These are phyloP conservation scores for Lolium rigidum DNA, from an alignment of 176 grass and related monocot species.

Conservation along the genomic window DNA sequence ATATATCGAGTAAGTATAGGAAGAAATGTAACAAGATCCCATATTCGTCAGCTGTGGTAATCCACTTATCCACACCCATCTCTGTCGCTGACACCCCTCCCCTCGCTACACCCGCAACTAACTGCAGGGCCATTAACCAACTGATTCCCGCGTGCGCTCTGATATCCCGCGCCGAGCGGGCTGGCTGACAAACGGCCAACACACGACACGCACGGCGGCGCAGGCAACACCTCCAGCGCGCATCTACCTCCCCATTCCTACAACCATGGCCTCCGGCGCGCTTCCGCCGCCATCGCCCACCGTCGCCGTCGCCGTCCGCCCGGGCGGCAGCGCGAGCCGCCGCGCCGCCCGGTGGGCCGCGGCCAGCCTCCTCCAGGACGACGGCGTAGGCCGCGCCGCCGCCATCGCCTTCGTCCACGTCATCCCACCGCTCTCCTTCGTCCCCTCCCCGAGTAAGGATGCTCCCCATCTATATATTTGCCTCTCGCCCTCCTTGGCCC, in stretches of 20 bases:
- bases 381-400: constrained; percentile 28
- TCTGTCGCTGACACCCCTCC: too few species aligned
- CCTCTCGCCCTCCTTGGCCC: neutral
- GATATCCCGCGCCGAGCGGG: constrained; percentile 18
- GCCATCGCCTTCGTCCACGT: constrained; percentile 71
- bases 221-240: neutral
- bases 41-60: too few species aligned
- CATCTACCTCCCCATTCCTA: neutral
- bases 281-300: neutral
- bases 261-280: constrained; percentile 19
- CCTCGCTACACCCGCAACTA: too few species aligned
- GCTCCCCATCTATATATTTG: neutral
- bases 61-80: too few species aligned
- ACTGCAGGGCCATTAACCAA: neutral
- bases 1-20: too few species aligned
- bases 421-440: constrained; percentile 59
- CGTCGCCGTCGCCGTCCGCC: constrained; percentile 61
- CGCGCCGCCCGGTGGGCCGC: constrained; percentile 72
- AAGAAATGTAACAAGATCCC: too few species aligned
- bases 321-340: constrained; percentile 58
- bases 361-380: constrained; percentile 41
- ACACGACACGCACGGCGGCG: neutral
- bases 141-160: constrained; percentile 37
- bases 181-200: neutral
- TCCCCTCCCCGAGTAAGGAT: constrained; percentile 71